Conservation (phyloP, 1,284 basidiomycete genomes). For the Puccinia novopanici region DNA sequence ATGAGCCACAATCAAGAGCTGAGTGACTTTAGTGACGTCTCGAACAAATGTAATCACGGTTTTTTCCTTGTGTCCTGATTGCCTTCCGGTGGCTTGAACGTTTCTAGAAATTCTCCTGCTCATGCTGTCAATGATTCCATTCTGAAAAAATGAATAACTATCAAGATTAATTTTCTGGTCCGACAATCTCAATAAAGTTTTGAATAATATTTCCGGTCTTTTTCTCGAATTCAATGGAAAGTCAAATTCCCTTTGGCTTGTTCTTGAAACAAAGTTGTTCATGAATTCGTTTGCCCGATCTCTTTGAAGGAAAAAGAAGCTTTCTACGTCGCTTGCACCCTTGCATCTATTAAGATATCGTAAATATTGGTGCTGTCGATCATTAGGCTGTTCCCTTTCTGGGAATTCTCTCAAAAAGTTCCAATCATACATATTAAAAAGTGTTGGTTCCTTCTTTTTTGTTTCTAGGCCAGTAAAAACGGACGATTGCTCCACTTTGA, state of each 20-base stretch:
- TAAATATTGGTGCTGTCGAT: not conserved
- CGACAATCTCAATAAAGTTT: not conserved
- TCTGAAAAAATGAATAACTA: not conserved
- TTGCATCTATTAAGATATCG: not conserved
- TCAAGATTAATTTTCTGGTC: slow-evolving; percentile 9
- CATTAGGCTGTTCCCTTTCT: not conserved
- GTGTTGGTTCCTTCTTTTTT: not conserved
- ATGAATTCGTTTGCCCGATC: not conserved
- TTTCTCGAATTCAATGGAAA: too few species aligned
- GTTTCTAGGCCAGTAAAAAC: not conserved
- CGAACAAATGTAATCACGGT: too few species aligned
- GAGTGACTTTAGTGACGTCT: too few species aligned
- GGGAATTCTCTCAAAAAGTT: not conserved
- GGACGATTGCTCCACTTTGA: not conserved
- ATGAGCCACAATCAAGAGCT: too few species aligned
- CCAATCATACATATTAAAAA: not conserved
- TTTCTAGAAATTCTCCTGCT: too few species aligned
- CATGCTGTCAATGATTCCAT: not conserved
- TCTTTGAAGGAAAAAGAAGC: not conserved
- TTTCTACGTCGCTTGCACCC: not conserved
- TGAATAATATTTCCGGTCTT: not conserved
- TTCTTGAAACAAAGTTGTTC: not conserved
- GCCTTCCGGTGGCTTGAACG: too few species aligned
- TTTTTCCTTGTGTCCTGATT: too few species aligned
- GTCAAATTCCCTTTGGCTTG: too few species aligned